Base-by-base conservation (phyloP, 306 rosid genomes). In the Prunus padus region DNA sequence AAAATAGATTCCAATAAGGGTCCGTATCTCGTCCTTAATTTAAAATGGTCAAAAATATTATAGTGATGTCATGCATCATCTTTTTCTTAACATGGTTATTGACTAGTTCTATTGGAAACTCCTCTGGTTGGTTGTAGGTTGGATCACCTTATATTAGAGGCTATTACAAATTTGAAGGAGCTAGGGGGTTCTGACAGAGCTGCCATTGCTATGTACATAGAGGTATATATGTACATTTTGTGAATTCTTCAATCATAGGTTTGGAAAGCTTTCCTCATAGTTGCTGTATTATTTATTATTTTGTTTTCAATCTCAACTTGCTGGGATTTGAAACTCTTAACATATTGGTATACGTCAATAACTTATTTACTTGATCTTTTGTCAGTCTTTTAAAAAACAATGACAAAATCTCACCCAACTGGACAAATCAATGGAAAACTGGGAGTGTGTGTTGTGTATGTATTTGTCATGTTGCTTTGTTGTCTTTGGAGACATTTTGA, bases 111-210 rank as follows among this genome's bases (percentile, higher is more conserved):
- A 46, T 72, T 28, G 67, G 71, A 67, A 47, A 59, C 71, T 69
- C 64, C 31, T 81, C 80, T 79, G 76, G 42, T 62, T 79, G 69
- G 78, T 61, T 86, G 80, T 86, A 93, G 98, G 87, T 83, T 93
- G 93, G 97, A 93, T 86, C 87, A 80, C 82, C 96, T 91, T 73
- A 89, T 93, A 76, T 72, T 76, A 30, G 93, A 88, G 80, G 92
- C 98, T 13, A 84, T 93, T 50, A 64, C 82, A 77, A 93, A 86
- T 77, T 76, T 93, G 87, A 91, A 87, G 92, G 98, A 93, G 85
- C 87, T 89, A 47, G 86, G 86, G 89, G 97, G 97, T 78, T 88
- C 97, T 84, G 93, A 91, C 84, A 85, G 90, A 80, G 92, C 92
- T 77, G 83, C 91, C 67, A 89, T 93, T 86, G 87, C 93, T 75